Percentiles rank a stretch among this genome's conserved stretches.
phyloP scores from a whole-genome alignment of 768 basidiomycete species.

The Termitomyces sp. region DNA sequence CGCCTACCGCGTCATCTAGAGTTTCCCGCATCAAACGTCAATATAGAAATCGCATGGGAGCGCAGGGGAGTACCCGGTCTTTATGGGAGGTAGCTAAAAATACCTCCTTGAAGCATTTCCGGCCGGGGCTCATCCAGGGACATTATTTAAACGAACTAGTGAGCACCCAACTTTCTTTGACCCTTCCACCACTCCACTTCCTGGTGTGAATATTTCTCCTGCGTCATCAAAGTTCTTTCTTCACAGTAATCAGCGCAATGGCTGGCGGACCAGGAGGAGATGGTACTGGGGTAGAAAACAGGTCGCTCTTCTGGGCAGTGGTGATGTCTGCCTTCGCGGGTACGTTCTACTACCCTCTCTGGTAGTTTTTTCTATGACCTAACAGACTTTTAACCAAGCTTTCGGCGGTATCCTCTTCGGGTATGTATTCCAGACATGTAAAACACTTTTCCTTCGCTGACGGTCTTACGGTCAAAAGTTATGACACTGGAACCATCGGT shows the following conservation, averaged over 20 bases:
- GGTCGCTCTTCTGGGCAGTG: constrained; percentile 28
- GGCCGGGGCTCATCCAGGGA: constrained; percentile 3
- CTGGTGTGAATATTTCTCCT: neutral
- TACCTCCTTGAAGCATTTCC: neutral
- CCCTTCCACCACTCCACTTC: constrained; percentile 4
- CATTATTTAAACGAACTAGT: neutral
- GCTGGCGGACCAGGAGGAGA: constrained; percentile 30
- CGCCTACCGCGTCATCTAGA: neutral
- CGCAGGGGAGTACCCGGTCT: neutral
- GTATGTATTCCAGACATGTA: neutral
- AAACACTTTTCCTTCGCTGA: neutral
- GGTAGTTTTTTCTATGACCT: neutral
- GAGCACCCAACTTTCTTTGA: neutral
- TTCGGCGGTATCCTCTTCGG: constrained; percentile 50
- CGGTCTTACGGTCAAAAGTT: constrained; percentile 37
- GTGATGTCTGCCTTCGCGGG: constrained; percentile 35
- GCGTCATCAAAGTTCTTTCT: neutral
- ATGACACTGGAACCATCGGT: constrained; percentile 82
- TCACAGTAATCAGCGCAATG: constrained; percentile 11
- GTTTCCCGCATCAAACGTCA: neutral
- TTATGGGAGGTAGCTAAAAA: constrained; percentile 1
- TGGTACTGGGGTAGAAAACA: constrained; percentile 23
- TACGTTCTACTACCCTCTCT: constrained; percentile 18
- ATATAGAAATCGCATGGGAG: neutral
- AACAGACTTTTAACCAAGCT: constrained; percentile 13